Conservation (phyloP, 2,329 filamentous ascomycete species). For the Penicillium hesseltinei region DNA sequence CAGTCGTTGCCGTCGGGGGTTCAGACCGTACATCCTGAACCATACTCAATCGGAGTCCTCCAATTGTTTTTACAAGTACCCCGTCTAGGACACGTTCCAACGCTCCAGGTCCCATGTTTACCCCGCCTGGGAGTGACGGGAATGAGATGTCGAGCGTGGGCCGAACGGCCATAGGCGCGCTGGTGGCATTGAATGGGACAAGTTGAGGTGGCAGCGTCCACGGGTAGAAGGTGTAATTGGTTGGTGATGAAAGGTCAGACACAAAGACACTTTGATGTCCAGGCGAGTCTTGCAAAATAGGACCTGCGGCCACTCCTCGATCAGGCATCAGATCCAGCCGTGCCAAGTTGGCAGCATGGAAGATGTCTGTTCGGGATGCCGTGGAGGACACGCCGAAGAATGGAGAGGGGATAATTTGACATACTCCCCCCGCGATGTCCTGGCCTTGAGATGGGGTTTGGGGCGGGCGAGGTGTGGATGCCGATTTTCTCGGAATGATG, state of each 20-base stretch:
- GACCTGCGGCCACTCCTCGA: conserved; percentile 56
- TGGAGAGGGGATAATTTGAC: conserved; percentile 60
- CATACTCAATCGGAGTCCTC: conserved; percentile 56
- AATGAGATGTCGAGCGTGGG: conserved; percentile 70
- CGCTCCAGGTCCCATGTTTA: conserved; percentile 45
- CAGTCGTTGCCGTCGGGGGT: conserved; percentile 6
- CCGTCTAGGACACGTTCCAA: conserved; percentile 60
- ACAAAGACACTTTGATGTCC: conserved; percentile 56
- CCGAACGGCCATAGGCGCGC: conserved; percentile 67
- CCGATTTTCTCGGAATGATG: conserved; percentile 64
- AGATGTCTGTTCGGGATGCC: conserved; percentile 76
- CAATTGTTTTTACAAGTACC: conserved; percentile 60
- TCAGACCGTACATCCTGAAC: conserved; percentile 45
- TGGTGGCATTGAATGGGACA: conserved; percentile 74
- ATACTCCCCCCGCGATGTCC: conserved; percentile 51
- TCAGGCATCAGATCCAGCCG: conserved; percentile 72
- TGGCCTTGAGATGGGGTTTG: conserved; percentile 10
- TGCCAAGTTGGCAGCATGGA: conserved; percentile 82
- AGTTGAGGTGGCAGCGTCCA: conserved; percentile 82
- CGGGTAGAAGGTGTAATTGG: conserved; percentile 83
- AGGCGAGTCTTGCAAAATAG: conserved; percentile 53
- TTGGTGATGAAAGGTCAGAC: conserved; percentile 57
- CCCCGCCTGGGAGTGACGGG: conserved; percentile 53
- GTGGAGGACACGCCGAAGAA: conserved; percentile 74
- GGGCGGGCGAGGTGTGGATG: conserved; percentile 8